These are phyloP conservation scores for Pythium dissotocum DNA, from an alignment of 352 stramenopile genomes.

Conservation along the genomic window DNA sequence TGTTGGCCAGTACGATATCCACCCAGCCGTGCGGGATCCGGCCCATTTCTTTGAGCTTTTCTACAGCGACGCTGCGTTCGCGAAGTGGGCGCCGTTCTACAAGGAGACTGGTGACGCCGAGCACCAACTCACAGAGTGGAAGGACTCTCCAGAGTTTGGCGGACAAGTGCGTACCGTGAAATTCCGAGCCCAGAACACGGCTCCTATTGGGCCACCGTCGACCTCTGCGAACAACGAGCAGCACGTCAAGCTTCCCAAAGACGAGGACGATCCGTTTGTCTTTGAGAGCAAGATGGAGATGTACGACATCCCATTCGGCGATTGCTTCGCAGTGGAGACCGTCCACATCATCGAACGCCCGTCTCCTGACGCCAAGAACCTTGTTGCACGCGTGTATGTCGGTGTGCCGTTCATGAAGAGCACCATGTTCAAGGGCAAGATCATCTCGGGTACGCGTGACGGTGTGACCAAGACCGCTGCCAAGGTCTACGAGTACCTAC, in stretches of 20 bases:
- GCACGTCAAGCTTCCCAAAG: constrained; percentile 49
- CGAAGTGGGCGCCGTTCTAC: constrained; percentile 55
- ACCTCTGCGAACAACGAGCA: constrained; percentile 58
- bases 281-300: constrained; percentile 66
- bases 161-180: constrained; percentile 70
- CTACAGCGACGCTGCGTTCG: constrained; percentile 51
- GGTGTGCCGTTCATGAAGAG: constrained; percentile 80
- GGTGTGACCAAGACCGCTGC: constrained; percentile 56
- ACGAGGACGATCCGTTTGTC: constrained; percentile 49
- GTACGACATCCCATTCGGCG: constrained; percentile 80
- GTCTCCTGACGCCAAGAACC: constrained; percentile 28
- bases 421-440: constrained; percentile 87
- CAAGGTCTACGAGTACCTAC: constrained; percentile 58
- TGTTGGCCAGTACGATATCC: constrained; percentile 68
- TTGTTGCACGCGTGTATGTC: constrained; percentile 61
- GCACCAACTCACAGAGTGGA: constrained; percentile 58
- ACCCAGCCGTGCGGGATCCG: constrained; percentile 44
- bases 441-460: constrained; percentile 69
- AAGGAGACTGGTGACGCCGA: constrained; percentile 69
- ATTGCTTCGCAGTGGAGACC: constrained; percentile 78
- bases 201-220: constrained; percentile 62
- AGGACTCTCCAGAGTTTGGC: constrained; percentile 55
- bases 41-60: constrained; percentile 79
- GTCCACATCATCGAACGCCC: constrained; percentile 49
- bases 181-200: constrained; percentile 72